Evolutionary conservation across 495 filamentous ascomycete species (phyloP), one percentile per base, ranked within the genome.

Genomic region (Aspergillus wentii): DNA sequence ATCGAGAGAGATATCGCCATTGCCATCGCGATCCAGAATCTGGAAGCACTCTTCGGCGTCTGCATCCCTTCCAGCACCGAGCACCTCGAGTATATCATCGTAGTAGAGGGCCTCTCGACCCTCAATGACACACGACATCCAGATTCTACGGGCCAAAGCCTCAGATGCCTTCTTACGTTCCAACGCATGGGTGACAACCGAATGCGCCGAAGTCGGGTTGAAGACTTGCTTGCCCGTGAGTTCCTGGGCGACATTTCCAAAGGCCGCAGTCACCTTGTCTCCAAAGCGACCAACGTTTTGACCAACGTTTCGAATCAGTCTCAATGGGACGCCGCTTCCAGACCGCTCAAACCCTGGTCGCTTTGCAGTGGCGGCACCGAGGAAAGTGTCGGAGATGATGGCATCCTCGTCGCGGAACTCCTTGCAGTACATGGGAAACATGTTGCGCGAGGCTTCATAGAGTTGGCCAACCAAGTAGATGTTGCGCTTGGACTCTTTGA

Each of bases 71-170:
- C 78, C 75, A 1, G 71, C 61, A 2, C 92, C 92, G 38, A 98
- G 79, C 7, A 96, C 90, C 54, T 97, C 92, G 8, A 79, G 40
- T 32, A 98, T 71, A 52, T 98, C 92, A 6, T 94, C 88, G 18
- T 72, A 57, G 43, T 73, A 89, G 18, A 98, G 69, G 5, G 84
- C 66, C 27, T 94, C 84, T 28, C 80, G 79, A 30, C 86, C 91
- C 59, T 96, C 90, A 11, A 89, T 78, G 8, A 96, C 92, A 55
- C 96, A 96, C 2, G 88, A 95, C 88, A 95, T 95, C 92, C 92
- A 98, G 41, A 98, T 79, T 56, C 92, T 82, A 45, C 79, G 82
- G 5, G 89, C 92, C 43, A 98, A 64, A 17, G 91, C 92, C 62
- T 95, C 91, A 3, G 88, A 84, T 16, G 84, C 85, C 26, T 72